phyloP scores from a whole-genome alignment of 371 early-diverging fungal genomes.

The Parasitella parasitica region DNA sequence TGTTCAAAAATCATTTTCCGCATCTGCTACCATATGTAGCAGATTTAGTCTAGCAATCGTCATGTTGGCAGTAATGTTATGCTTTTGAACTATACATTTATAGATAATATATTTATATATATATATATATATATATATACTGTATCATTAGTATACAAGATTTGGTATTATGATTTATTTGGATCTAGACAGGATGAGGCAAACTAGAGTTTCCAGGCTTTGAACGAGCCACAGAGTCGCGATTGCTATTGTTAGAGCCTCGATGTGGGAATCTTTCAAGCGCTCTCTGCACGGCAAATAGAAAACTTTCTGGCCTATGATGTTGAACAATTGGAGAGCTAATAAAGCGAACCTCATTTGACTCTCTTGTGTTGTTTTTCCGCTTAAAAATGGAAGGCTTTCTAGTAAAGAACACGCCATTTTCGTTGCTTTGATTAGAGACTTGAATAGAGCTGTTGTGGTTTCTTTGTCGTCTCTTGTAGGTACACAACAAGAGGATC shows the following conservation, averaged over 20 bases:
- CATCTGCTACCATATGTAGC: neutral
- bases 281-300: neutral
- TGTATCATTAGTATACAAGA: too few species aligned
- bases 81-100: too few species aligned
- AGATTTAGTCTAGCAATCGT: too few species aligned
- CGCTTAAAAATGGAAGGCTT: neutral
- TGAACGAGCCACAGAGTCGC: too few species aligned
- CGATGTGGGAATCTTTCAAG: neutral
- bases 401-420: neutral
- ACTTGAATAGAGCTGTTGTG: neutral
- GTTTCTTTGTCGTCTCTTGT: neutral
- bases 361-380: neutral
- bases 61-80: too few species aligned
- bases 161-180: too few species aligned
- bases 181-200: too few species aligned
- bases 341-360: neutral
- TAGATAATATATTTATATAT: too few species aligned
- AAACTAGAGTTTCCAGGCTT: too few species aligned
- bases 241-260: neutral
- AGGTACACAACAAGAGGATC: neutral
- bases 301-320: neutral
- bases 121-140: too few species aligned
- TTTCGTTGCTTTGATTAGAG: neutral
- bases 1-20: neutral
- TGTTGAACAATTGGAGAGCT: too few species aligned